These are phyloP conservation scores for Microsporum audouinii DNA, from an alignment of 2,329 filamentous ascomycete species.

Conservation along the genomic window DNA sequence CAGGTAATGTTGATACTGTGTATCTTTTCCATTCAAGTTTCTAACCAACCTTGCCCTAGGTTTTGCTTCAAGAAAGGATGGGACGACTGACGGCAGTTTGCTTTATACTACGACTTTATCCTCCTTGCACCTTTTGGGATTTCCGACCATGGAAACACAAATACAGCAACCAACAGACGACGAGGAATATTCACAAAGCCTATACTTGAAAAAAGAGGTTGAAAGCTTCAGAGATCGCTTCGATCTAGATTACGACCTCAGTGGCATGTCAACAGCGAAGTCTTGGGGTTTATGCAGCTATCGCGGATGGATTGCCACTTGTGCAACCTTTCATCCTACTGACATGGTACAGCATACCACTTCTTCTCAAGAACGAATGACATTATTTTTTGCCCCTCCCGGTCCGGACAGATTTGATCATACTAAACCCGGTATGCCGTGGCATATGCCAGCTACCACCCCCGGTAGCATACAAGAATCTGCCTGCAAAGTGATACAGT, in stretches of 20 bases:
- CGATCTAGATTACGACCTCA: constrained; percentile 40
- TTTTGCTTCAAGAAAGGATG: neutral
- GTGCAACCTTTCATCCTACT: constrained; percentile 44
- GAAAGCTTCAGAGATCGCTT: constrained; percentile 33
- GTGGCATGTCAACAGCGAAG: constrained; percentile 39
- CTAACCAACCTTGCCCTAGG: neutral
- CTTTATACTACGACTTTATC: neutral
- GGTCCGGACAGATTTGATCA: constrained; percentile 11
- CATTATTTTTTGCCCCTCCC: constrained; percentile 27
- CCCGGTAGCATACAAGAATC: constrained; percentile 12
- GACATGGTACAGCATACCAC: constrained; percentile 48
- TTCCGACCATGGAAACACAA: neutral
- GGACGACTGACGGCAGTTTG: neutral
- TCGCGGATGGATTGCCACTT: constrained; percentile 38
- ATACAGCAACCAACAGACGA: neutral
- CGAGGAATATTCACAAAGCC: neutral
- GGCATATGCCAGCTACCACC: constrained; percentile 13
- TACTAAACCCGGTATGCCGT: constrained; percentile 12
- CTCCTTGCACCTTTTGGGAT: neutral
- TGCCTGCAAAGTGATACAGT: constrained; percentile 20
- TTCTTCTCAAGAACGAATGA: constrained; percentile 34
- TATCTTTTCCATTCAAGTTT: neutral
- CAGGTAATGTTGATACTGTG: neutral
- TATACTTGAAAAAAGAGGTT: constrained; percentile 23
- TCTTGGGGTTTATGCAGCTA: constrained; percentile 41